A percentile compares a stretch with the other conserved stretches of the same genome.
Conservation (phyloP, 208 protist species). For the Trypanosomatidae sp. region DNA sequence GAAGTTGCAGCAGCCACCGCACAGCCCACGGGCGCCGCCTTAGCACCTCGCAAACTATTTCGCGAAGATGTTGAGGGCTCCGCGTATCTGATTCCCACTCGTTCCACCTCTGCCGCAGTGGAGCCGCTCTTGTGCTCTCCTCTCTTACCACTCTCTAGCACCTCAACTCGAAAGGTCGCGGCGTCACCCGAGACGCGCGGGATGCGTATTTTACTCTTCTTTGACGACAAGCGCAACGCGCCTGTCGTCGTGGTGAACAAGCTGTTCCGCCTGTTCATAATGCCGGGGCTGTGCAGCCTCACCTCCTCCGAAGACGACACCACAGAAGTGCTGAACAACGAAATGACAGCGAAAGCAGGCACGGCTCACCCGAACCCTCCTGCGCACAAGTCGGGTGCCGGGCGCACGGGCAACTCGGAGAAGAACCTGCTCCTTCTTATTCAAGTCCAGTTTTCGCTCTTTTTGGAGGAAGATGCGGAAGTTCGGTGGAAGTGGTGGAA, state of each 20-base stretch:
- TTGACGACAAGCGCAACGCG: constrained; percentile 35
- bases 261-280: constrained; percentile 51
- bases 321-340: background rate
- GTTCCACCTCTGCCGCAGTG: background rate
- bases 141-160: constrained; percentile 1
- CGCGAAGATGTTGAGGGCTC: constrained; percentile 37
- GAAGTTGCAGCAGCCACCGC: no score
- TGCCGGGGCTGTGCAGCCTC: constrained; percentile 27
- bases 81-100: constrained; percentile 27
- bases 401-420: constrained; percentile 1
- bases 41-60: constrained; percentile 7
- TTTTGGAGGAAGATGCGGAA: constrained; percentile 42
- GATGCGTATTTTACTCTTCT: constrained; percentile 56
- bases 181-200: constrained; percentile 22
- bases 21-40: background rate
- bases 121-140: background rate
- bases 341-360: background rate
- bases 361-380: background rate
- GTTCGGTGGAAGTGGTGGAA: constrained; percentile 60
- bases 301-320: constrained; percentile 14
- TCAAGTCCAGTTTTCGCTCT: constrained; percentile 53
- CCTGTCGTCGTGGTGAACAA: constrained; percentile 59
- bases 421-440: constrained; percentile 53
- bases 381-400: background rate
- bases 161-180: background rate